Evolutionary conservation across 1,139 yeast species (phyloP), one percentile per base, ranked within the genome.

Genomic region (Debaryomyces singareniensis): DNA sequence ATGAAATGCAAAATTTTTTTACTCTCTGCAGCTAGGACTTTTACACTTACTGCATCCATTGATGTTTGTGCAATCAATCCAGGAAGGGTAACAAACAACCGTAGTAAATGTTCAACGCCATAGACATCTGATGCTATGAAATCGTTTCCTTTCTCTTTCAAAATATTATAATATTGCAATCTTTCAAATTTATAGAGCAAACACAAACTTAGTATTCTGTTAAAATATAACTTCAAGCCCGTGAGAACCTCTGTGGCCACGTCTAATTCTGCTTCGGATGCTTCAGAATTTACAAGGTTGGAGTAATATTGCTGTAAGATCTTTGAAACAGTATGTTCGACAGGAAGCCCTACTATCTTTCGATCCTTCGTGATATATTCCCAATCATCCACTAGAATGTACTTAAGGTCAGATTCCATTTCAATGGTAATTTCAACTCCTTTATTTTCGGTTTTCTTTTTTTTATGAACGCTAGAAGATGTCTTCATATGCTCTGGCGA

Each of bases 341-440:
- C 57, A 0, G 95, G 95, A 24, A 86, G 52, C 15, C 69, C 56
- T 5, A 84, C 71, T 20, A 85, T 51, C 49, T 78, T 76, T 30
- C 80, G 79, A 39, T 84, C 83, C 45, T 84, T 84, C 2, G 97
- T 86, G 29, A 89, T 70, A 42, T 66, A 69, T 52, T 89, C 96
- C 97, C 97, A 91, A 59, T 91, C 97, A 48, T 86, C 89, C 2
- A 89, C 94, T 26, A 91, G 59, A 5, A 78, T 46, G 4, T 81
- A 66, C 51, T 86, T 87, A 36, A 91, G 62, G 25, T 66, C 58
- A 33, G 77, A 76, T 1, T 91, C 84, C 13, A 85, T 71, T 3
- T 62, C 61, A 9, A 82, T 45, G 29, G 59, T 53, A 20, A 81
- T 62, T 40, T 77, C 84, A 34, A 28, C 30, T 29, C 26, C 32